A percentile compares a stretch with the other conserved stretches of the same genome.
Evolutionary conservation across 257 asterid genomes (phyloP).

Genomic region (Rubia yunnanensis): DNA sequence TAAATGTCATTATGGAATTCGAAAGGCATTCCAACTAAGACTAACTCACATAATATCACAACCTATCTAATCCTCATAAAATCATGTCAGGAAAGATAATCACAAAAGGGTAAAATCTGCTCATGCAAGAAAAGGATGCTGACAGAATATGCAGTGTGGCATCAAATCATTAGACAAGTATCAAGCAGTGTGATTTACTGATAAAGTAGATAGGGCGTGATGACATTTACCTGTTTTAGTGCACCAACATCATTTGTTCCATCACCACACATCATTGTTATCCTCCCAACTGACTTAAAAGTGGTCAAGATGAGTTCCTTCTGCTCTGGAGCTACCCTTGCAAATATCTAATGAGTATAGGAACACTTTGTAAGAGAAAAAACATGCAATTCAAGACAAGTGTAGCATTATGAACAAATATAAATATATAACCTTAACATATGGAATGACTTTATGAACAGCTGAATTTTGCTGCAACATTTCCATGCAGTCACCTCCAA

Average conservation of each 20-base stretch:
- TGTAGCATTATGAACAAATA: background rate
- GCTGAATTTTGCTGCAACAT: constrained; percentile 84
- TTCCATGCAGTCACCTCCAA: constrained; percentile 91
- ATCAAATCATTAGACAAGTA: background rate
- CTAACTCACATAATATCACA: background rate
- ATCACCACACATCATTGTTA: constrained; percentile 96
- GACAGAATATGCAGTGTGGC: background rate
- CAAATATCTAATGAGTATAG: constrained; percentile 56
- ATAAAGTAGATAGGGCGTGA: background rate
- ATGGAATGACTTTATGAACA: constrained; percentile 79
- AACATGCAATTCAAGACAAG: background rate
- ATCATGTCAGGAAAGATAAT: background rate
- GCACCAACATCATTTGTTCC: constrained; percentile 99
- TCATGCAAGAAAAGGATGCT: background rate
- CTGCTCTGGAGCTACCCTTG: constrained; percentile 98
- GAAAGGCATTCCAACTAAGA: background rate
- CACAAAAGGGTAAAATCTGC: background rate
- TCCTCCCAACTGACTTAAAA: constrained; percentile 90
- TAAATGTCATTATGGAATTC: background rate
- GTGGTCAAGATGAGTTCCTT: constrained; percentile 96
- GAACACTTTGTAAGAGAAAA: constrained; percentile 7
- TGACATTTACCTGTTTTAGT: constrained; percentile 69
- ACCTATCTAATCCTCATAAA: background rate
- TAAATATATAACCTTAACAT: constrained; percentile 57
- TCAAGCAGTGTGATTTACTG: background rate